Evolutionary conservation across 805 yeast genomes (phyloP).

Genomic region (Kazachstania taianensis): DNA sequence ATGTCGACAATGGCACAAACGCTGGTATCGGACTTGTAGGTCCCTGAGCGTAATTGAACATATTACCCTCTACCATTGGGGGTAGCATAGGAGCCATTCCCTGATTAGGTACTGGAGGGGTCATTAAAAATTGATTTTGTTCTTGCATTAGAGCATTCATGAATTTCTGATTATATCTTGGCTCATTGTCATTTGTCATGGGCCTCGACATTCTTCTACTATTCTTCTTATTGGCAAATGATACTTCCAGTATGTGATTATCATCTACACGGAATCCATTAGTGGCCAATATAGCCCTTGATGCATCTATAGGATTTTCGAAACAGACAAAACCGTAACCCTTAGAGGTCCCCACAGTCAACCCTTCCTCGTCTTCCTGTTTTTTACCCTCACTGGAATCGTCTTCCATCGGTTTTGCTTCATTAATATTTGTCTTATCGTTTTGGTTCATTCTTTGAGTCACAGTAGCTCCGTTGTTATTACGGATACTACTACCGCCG

Average conservation of each 20-base stretch:
- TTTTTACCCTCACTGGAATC: neutral
- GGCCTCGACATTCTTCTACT: neutral
- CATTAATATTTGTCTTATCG: neutral
- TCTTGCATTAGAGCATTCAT: conserved; percentile 20
- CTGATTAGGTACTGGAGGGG: neutral
- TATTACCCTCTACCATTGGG: neutral
- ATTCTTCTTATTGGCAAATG: conserved; percentile 51
- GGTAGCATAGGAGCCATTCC: neutral
- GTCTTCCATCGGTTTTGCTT: neutral
- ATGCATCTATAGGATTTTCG: conserved; percentile 54
- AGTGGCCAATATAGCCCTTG: conserved; percentile 53
- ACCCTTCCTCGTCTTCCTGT: neutral
- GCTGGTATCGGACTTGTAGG: neutral
- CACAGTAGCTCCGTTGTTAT: neutral
- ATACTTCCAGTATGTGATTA: conserved; percentile 52
- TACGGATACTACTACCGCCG: conserved; percentile 21
- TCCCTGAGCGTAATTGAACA: neutral
- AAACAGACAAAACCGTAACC: conserved; percentile 81
- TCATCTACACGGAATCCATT: conserved; percentile 29
- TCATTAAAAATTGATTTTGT: conserved; percentile 7
- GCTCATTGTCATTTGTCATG: neutral
- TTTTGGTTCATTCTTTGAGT: conserved; percentile 2
- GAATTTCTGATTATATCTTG: conserved; percentile 19
- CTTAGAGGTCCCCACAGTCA: conserved; percentile 33
- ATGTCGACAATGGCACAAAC: conserved; percentile 1